phyloP scores from a whole-genome alignment of 2,329 filamentous ascomycete species.

The Curvularia verruculosa region DNA sequence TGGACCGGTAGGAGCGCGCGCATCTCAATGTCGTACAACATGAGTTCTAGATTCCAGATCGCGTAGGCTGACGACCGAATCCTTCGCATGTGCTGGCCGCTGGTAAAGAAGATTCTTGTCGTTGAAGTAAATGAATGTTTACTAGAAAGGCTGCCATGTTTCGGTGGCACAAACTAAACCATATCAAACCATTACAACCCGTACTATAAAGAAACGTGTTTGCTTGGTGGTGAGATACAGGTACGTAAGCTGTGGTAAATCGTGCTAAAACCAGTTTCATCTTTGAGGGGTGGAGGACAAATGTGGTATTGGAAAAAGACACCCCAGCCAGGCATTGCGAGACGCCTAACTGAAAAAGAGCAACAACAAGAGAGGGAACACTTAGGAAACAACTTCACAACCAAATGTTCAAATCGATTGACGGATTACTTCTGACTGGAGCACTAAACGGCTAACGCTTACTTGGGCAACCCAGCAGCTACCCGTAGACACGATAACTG shows the following conservation, averaged over 20 bases:
- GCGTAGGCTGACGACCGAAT: neutral
- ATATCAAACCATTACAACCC: neutral
- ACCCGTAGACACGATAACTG: neutral
- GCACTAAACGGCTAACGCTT: neutral
- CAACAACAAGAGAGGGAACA: neutral
- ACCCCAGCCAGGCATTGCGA: neutral
- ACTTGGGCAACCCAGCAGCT: slow-evolving; percentile 8
- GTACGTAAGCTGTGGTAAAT: neutral
- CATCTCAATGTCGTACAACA: neutral
- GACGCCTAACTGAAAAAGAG: neutral
- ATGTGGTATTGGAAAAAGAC: neutral
- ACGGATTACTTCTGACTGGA: neutral
- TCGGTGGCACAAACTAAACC: neutral
- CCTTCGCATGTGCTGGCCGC: neutral
- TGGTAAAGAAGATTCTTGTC: neutral
- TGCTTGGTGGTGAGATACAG: neutral
- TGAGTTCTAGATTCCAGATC: neutral
- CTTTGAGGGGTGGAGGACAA: neutral
- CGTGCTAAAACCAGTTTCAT: neutral
- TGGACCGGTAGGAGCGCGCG: neutral
- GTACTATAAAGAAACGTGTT: neutral
- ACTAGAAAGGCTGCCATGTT: neutral
- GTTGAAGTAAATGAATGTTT: neutral
- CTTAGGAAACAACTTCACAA: neutral
- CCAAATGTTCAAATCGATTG: neutral